phyloP scores from a whole-genome alignment of 768 basidiomycete genomes.

The Trametes meyenii region DNA sequence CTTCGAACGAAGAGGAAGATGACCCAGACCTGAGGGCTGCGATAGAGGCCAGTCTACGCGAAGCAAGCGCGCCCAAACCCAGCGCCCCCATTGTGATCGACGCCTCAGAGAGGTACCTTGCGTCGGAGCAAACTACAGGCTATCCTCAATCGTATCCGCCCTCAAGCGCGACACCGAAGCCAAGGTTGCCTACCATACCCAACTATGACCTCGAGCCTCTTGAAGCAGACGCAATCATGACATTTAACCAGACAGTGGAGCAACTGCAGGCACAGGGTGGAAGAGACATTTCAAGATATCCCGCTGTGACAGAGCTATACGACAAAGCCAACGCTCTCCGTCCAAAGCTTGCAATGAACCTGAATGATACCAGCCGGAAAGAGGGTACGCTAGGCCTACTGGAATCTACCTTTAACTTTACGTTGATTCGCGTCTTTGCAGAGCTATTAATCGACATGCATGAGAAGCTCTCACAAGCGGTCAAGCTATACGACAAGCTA shows the following conservation, averaged over 20 bases:
- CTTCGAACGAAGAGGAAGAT: conserved; percentile 66
- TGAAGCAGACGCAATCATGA: conserved; percentile 85
- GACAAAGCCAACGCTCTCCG: conserved; percentile 78
- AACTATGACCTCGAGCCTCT: conserved; percentile 80
- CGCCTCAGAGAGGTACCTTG: conserved; percentile 42
- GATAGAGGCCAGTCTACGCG: conserved; percentile 93
- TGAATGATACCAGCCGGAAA: conserved; percentile 86
- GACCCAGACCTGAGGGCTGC: conserved; percentile 92
- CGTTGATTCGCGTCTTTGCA: conserved; percentile 32
- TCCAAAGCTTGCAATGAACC: conserved; percentile 79
- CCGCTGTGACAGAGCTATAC: conserved; percentile 82
- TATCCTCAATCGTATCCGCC: conserved; percentile 52
- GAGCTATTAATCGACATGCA: conserved; percentile 94
- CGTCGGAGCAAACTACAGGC: conserved; percentile 29
- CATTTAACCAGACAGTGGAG: conserved; percentile 89
- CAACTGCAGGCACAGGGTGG: conserved; percentile 80
- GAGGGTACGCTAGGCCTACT: conserved; percentile 58
- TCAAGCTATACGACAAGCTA: conserved; percentile 88
- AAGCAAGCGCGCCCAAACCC: conserved; percentile 74
- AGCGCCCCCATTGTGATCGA: conserved; percentile 74
- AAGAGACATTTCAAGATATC: conserved; percentile 77
- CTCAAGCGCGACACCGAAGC: conserved; percentile 43
- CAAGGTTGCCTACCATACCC: conserved; percentile 56
- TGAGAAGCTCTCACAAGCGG: conserved; percentile 88
- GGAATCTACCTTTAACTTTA: not conserved